phyloP scores from a whole-genome alignment of 2,329 filamentous ascomycete species.

The Trichoderma breve region DNA sequence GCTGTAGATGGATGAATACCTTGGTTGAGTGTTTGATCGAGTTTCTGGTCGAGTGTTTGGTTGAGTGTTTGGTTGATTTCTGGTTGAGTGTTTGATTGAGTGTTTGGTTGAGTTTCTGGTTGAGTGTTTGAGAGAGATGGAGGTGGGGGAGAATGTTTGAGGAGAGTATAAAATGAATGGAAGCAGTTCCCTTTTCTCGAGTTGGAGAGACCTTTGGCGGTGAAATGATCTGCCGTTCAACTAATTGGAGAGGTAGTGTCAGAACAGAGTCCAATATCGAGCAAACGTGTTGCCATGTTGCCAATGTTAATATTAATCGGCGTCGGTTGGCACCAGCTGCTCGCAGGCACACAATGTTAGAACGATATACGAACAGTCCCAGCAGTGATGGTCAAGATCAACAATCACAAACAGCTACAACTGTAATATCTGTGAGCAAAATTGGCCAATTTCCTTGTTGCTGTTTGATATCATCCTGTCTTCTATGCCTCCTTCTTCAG shows the following conservation, averaged over 20 bases:
- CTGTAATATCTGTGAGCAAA: neutral
- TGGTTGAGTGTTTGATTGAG: too few relatives aligned
- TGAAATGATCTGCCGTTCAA: neutral
- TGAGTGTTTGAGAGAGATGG: too few relatives aligned
- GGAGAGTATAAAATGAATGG: accelerated
- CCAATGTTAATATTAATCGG: neutral
- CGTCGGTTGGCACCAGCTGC: neutral
- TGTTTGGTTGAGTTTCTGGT: too few relatives aligned
- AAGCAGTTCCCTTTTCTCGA: neutral
- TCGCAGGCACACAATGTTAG: neutral
- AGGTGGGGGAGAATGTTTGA: neutral
- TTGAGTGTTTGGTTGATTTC: too few relatives aligned
- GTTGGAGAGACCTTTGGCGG: neutral
- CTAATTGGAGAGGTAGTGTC: neutral
- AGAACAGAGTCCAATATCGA: neutral
- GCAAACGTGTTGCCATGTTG: too few relatives aligned
- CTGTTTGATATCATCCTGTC: neutral
- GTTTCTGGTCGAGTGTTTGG: too few relatives aligned
- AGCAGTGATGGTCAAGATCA: neutral
- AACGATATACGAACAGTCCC: neutral
- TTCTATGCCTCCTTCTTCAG: conserved; percentile 32
- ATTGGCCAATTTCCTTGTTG: neutral
- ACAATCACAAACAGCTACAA: neutral
- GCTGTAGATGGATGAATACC: neutral
- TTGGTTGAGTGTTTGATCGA: neutral